Evolutionary conservation across 2,329 filamentous ascomycete genomes (phyloP).

Genomic region (Exophiala xenobiotica): DNA sequence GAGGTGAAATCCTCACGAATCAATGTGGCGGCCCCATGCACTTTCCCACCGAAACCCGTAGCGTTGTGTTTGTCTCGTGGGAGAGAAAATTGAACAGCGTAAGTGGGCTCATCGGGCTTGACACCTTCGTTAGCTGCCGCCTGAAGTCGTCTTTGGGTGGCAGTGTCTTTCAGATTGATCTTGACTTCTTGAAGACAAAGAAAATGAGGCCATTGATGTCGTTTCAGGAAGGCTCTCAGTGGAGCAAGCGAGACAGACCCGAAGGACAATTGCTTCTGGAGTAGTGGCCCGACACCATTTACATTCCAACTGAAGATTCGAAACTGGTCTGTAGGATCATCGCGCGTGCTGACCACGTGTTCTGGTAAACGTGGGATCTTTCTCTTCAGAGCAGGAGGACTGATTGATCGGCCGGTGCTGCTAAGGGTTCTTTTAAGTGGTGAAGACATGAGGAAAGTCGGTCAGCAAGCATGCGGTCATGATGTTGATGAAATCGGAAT

Average conservation of each 20-base stretch:
- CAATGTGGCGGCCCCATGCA: slow-evolving; percentile 55
- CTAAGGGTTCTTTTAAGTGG: slow-evolving; percentile 18
- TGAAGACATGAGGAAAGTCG: slow-evolving; percentile 3
- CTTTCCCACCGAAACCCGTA: slow-evolving; percentile 49
- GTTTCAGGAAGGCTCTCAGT: slow-evolving; percentile 45
- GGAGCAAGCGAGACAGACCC: slow-evolving; percentile 19
- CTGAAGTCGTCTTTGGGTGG: slow-evolving; percentile 42
- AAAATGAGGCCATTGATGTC: slow-evolving; percentile 46
- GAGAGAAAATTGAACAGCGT: slow-evolving; percentile 48
- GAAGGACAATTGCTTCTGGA: slow-evolving; percentile 42
- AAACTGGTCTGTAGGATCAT: slow-evolving; percentile 7
- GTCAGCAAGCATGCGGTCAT: background rate
- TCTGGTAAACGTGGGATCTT: slow-evolving; percentile 11
- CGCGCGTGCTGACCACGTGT: slow-evolving; percentile 7
- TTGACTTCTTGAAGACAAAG: slow-evolving; percentile 54
- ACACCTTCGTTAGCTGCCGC: slow-evolving; percentile 37
- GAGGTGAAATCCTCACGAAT: slow-evolving; percentile 46
- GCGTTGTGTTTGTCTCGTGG: slow-evolving; percentile 53
- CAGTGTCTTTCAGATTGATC: slow-evolving; percentile 42
- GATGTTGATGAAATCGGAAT: background rate
- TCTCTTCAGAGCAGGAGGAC: slow-evolving; percentile 18
- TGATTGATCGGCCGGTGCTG: slow-evolving; percentile 9
- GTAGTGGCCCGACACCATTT: slow-evolving; percentile 48
- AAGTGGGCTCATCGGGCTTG: slow-evolving; percentile 35
- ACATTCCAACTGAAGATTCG: slow-evolving; percentile 50